Conservation (phyloP, 2,329 filamentous ascomycete species). For the Pestalotiopsis sp. region DNA sequence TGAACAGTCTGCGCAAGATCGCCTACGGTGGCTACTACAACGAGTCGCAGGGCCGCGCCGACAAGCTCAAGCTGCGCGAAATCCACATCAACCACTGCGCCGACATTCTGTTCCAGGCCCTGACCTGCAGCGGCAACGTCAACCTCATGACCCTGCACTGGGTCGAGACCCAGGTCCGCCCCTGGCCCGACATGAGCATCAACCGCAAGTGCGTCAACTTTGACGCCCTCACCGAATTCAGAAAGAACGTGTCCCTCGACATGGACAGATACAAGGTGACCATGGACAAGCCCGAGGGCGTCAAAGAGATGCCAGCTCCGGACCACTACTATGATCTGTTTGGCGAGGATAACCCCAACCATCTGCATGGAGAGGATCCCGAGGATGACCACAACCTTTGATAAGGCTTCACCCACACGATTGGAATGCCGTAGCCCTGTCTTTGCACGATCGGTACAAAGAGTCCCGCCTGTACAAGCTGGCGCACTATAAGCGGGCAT, state of each 20-base stretch:
- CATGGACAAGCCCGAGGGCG: conserved; percentile 20
- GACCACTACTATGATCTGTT: conserved; percentile 15
- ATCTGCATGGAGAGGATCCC: conserved; percentile 11
- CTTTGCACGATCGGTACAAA: no score
- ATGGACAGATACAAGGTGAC: conserved; percentile 19
- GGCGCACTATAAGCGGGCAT: no score
- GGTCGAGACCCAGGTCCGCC: conserved; percentile 27
- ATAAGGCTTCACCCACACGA: background rate
- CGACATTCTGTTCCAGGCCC: conserved; percentile 33
- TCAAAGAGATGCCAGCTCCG: conserved; percentile 11
- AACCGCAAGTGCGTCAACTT: conserved; percentile 34
- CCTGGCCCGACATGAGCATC: conserved; percentile 34
- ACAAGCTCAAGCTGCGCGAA: conserved; percentile 15
- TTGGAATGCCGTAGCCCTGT: background rate
- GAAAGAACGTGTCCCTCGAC: conserved; percentile 20
- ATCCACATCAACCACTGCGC: conserved; percentile 35
- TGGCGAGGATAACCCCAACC: conserved; percentile 15
- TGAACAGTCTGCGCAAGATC: conserved; percentile 18
- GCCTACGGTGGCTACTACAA: conserved; percentile 26
- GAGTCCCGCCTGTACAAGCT: no score
- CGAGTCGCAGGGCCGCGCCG: background rate
- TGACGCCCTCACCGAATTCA: conserved; percentile 16
- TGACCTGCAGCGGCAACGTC: conserved; percentile 33
- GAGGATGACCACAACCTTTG: conserved; percentile 17
- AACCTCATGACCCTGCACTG: conserved; percentile 35